phyloP scores from a whole-genome alignment of 768 basidiomycete species.

The Panellus pusillus region DNA sequence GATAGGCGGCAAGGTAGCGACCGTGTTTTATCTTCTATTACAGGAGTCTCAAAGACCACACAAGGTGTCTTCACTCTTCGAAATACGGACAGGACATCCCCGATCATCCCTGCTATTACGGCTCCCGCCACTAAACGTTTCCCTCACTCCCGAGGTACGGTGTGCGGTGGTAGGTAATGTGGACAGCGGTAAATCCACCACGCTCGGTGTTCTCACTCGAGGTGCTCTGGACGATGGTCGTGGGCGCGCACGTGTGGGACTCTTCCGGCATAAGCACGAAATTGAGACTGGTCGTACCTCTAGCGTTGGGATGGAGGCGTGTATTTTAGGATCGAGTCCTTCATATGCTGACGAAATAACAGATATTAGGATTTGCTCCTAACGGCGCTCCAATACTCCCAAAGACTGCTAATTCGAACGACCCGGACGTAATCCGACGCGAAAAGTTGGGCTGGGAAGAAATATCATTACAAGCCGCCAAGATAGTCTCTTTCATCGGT shows the following conservation, averaged over 20 bases:
- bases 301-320: conserved; percentile 95
- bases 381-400: conserved; percentile 81
- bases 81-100: conserved; percentile 45
- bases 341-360: background rate
- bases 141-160: conserved; percentile 85
- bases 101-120: conserved; percentile 65
- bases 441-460: conserved; percentile 97
- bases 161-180: conserved; percentile 97
- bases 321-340: conserved; percentile 15
- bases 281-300: conserved; percentile 94
- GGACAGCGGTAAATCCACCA: conserved; percentile 92
- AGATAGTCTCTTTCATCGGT: conserved; percentile 94
- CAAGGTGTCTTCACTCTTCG: conserved; percentile 60
- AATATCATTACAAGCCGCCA: conserved; percentile 83
- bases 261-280: conserved; percentile 98
- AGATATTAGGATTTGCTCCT: conserved; percentile 89
- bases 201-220: conserved; percentile 91
- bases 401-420: conserved; percentile 50
- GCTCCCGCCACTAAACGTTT: conserved; percentile 73
- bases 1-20: conserved; percentile 72
- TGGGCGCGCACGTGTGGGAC: conserved; percentile 78
- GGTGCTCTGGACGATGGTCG: conserved; percentile 82
- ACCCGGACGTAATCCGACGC: conserved; percentile 64
- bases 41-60: background rate
- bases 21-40: background rate